Base-by-base conservation (phyloP, 2,329 filamentous ascomycete species). In the Botrytis porri region DNA sequence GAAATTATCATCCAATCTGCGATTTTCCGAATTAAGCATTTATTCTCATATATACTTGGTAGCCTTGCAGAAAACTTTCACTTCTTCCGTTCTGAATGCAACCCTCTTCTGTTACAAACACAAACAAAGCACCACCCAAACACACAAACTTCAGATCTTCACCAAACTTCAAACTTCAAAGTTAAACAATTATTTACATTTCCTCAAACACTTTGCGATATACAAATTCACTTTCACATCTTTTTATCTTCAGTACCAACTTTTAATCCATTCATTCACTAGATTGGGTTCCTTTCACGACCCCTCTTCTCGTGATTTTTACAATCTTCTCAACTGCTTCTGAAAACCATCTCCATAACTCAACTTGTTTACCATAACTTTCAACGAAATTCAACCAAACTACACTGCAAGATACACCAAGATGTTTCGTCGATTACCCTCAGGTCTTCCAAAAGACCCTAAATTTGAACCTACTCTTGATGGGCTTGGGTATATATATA, bases 341-440 rank as follows among this genome's bases (percentile, higher is more conserved):
- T 6, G 9, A 66, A 32, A 22, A n/a, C 12, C 20, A n/a, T 41
- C 16, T 62, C 60, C 5, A 25, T 54, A 54, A 18, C 1, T 61
- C 22, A 37, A 61, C 59, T 29, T 54, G 6, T 41, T 39, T n/a
- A 16, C 25, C 6, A 41, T 3, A 39, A 22, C 8, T 29, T 66
- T 2, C 45, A 67, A 54, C 35, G 20, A 20, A 64, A 32, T 6
- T 1, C 65, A 69, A 29, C 22, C 1, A 25, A 65, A 9, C 2
- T n/a, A 39, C 35, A 45, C 70, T 32, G 37, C 62, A 72, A 37
- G 7, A 35, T 6, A 54, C 25, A 69, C n/a, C 54, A 71, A 25
- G 4, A 96, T 98, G 94, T 97, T 96, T 80, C 89, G 91, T 69
- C 92, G 92, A 72, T 85, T 86, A 57, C 88, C 88, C 83, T 85